These are phyloP conservation scores for Helicostylum pulchrum DNA, from an alignment of 192 early-diverging fungal species.

Conservation along the genomic window DNA sequence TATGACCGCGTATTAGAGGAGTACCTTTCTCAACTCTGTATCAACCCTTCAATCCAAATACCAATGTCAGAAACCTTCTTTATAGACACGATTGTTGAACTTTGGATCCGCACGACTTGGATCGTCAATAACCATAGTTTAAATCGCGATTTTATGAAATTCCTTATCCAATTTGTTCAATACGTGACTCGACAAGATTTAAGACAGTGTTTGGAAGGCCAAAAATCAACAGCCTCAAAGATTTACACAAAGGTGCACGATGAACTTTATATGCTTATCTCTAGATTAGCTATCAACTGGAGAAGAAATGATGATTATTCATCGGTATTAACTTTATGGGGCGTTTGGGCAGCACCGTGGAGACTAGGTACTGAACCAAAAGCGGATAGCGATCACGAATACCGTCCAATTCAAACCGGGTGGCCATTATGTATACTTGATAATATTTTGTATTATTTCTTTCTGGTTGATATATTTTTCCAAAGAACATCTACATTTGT, in stretches of 20 bases:
- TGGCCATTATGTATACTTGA: no score
- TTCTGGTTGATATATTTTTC: no score
- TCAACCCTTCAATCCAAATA: no score
- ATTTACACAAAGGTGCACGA: background rate
- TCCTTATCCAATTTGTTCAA: slow-evolving; percentile 2
- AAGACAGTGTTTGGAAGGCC: background rate
- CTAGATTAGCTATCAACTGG: background rate
- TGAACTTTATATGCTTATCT: background rate
- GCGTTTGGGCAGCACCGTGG: background rate
- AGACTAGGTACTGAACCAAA: background rate
- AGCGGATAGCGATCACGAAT: background rate
- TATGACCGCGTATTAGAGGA: no score
- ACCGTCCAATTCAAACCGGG: background rate
- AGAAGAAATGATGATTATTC: background rate
- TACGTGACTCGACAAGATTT: background rate
- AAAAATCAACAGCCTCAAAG: background rate
- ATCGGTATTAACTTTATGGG: background rate
- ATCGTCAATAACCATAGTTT: background rate
- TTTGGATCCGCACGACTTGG: background rate
- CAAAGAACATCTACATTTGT: no score
- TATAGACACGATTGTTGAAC: background rate
- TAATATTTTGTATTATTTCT: no score
- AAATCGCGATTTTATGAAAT: background rate
- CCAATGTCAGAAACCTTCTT: background rate
- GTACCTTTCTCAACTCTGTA: background rate